Percentiles rank a stretch among this genome's conserved stretches.
These are phyloP conservation scores for Vitis rotundifolia DNA, from an alignment of 164 flowering plant genomes.

Conservation along the genomic window DNA sequence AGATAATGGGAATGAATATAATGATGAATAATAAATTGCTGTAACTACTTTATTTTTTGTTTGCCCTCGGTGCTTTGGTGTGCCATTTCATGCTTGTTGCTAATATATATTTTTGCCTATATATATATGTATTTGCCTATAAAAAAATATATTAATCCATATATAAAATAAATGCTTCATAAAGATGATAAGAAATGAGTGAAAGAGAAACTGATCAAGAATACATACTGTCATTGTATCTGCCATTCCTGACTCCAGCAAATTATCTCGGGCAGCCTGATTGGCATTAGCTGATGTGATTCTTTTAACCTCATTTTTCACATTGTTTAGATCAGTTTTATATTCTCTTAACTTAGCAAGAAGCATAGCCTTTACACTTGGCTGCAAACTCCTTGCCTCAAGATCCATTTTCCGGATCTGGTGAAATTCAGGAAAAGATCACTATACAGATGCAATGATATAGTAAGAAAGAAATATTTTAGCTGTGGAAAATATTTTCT, in stretches of 20 bases:
- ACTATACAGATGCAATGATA: neutral
- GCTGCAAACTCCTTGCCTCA: constrained; percentile 91
- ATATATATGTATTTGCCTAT: no score
- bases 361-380: constrained; percentile 76
- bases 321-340: constrained; percentile 82
- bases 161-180: neutral
- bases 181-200: neutral
- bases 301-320: constrained; percentile 78
- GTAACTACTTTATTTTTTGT: no score
- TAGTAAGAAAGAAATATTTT: neutral
- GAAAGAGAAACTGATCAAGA: neutral
- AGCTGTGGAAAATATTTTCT: neutral
- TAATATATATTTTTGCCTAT: no score
- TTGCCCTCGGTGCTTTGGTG: no score
- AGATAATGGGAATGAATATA: no score
- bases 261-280: constrained; percentile 69
- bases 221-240: constrained; percentile 66
- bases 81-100: no score
- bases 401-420: constrained; percentile 90
- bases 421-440: constrained; percentile 5
- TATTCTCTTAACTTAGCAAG: constrained; percentile 89
- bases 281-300: constrained; percentile 51
- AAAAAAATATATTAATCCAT: no score
- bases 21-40: no score
- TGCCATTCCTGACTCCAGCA: constrained; percentile 90